A percentile compares a stretch with the other conserved stretches of the same genome.
Conservation (phyloP, 78 protist genomes). For the Guillardia theta region DNA sequence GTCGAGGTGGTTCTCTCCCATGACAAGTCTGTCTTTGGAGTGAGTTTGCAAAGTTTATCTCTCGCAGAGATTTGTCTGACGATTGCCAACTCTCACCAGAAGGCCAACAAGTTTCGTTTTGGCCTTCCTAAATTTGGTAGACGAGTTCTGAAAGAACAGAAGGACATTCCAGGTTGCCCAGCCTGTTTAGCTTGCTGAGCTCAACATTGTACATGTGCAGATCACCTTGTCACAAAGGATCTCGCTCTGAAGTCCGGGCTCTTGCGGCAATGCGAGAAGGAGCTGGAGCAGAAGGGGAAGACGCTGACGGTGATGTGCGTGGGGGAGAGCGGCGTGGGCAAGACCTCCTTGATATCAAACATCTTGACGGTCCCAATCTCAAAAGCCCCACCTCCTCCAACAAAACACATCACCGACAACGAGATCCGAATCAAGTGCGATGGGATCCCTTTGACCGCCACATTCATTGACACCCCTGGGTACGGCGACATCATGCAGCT, state of each 20-base stretch:
- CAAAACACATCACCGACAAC: neutral
- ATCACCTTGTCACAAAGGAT: neutral
- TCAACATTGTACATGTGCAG: no score
- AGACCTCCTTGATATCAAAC: neutral
- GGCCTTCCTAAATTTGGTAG: no score
- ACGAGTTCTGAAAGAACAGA: no score
- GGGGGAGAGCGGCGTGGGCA: constrained; percentile 7
- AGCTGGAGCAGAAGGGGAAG: neutral
- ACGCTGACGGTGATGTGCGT: neutral
- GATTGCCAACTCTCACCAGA: no score
- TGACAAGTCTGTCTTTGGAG: no score
- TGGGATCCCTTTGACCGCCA: neutral
- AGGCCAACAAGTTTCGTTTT: no score
- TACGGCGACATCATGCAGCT: neutral
- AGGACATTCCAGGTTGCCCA: no score
- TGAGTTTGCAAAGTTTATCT: no score
- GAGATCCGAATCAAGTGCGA: neutral
- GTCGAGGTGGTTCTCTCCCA: no score
- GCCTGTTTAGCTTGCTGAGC: no score
- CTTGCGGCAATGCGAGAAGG: neutral
- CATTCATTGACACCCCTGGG: constrained; percentile 2
- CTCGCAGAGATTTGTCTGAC: no score
- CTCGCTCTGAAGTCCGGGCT: neutral
- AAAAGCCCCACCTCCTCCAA: neutral
- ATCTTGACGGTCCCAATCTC: neutral